Conservation (phyloP, 163 green algal species). For the Trebouxiophyceae sp. region DNA sequence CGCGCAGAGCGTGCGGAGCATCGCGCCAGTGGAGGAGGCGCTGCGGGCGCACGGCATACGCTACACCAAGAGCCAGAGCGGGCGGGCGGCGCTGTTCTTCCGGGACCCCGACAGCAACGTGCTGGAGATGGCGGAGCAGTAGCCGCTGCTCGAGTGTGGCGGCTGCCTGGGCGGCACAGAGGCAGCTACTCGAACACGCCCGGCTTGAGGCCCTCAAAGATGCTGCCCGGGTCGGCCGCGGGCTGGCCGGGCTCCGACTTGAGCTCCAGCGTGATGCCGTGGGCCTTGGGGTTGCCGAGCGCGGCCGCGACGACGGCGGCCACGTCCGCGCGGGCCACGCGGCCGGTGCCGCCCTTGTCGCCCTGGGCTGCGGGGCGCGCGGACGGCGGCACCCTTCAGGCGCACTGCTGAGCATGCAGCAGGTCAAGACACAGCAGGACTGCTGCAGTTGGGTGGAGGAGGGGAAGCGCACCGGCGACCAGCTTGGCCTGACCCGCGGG, state of each 20-base stretch:
- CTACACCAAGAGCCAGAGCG: slow-evolving; percentile 84
- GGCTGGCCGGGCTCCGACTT: slow-evolving; percentile 7
- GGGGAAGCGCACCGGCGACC: slow-evolving; percentile 12
- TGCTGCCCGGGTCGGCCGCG: slow-evolving; percentile 7
- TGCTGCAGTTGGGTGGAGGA: no score
- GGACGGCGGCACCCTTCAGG: not conserved
- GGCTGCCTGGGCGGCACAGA: not conserved
- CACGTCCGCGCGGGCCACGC: slow-evolving; percentile 47
- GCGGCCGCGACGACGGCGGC: slow-evolving; percentile 53
- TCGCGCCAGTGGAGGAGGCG: slow-evolving; percentile 60
- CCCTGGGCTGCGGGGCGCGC: slow-evolving; percentile 23
- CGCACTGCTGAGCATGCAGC: no score
- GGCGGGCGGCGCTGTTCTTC: slow-evolving; percentile 88
- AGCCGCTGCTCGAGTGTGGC: no score
- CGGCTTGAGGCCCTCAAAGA: slow-evolving; percentile 26
- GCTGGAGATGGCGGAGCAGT: slow-evolving; percentile 17
- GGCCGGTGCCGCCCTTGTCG: slow-evolving; percentile 15
- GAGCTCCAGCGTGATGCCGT: slow-evolving; percentile 48
- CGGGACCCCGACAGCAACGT: slow-evolving; percentile 76
- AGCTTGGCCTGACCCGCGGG: slow-evolving; percentile 21
- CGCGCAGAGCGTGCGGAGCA: slow-evolving; percentile 36
- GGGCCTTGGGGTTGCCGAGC: slow-evolving; percentile 19
- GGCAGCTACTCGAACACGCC: slow-evolving; percentile 10
- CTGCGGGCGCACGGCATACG: slow-evolving; percentile 64
- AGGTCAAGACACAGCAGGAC: no score